phyloP scores from a whole-genome alignment of 2,329 filamentous ascomycete species.

The Xylaria sp. region DNA sequence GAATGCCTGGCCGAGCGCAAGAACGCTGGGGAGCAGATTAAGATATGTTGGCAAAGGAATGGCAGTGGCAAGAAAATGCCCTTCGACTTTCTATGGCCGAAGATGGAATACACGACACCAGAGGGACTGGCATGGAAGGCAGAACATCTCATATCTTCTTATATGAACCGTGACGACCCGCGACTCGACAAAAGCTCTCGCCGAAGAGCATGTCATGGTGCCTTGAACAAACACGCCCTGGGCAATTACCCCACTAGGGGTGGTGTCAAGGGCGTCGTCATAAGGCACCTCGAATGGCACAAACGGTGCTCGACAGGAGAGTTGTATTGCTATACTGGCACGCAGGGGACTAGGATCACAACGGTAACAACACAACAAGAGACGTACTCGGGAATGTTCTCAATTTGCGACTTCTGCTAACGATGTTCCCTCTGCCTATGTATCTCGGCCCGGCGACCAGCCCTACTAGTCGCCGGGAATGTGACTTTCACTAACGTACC shows the following conservation, averaged over 20 bases:
- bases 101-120: constrained; percentile 22
- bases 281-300: constrained; percentile 28
- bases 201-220: constrained; percentile 23
- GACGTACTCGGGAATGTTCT: constrained; percentile 30
- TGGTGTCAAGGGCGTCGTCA: constrained; percentile 28
- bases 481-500: constrained; percentile 32
- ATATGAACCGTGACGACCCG: constrained; percentile 25
- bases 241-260: constrained; percentile 21
- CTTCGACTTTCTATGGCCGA: constrained; percentile 22
- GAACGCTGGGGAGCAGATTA: constrained; percentile 33
- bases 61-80: constrained; percentile 32
- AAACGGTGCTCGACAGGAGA: constrained; percentile 25
- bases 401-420: constrained; percentile 26
- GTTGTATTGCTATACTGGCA: constrained; percentile 25
- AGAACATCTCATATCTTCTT: constrained; percentile 31
- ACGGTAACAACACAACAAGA: constrained; percentile 27
- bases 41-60: constrained; percentile 36
- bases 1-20: constrained; percentile 31
- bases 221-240: constrained; percentile 26
- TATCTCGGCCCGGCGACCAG: constrained; percentile 18
- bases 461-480: constrained; percentile 26
- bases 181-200: constrained; percentile 12
- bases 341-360: constrained; percentile 27
- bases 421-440: constrained; percentile 11
- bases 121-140: constrained; percentile 29